These are phyloP conservation scores for Kluyveromyces sp. DNA, from an alignment of 1,139 yeast genomes.

Conservation along the genomic window DNA sequence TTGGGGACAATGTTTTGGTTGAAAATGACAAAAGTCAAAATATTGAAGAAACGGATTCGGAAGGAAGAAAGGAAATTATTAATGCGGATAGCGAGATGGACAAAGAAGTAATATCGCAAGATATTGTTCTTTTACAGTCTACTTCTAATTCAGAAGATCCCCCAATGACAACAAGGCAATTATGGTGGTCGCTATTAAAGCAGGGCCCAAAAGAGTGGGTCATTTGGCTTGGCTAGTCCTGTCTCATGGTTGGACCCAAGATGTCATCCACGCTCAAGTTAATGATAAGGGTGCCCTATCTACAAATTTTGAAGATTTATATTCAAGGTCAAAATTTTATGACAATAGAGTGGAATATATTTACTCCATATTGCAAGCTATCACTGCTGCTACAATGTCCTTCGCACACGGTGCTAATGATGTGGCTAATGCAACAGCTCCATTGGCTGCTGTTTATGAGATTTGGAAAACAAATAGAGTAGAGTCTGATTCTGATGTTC, in stretches of 20 bases:
- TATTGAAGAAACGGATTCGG: slow-evolving; percentile 3
- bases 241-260: slow-evolving; percentile 58
- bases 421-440: slow-evolving; percentile 74
- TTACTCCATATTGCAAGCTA: slow-evolving; percentile 61
- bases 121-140: slow-evolving; percentile 6
- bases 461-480: slow-evolving; percentile 51
- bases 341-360: slow-evolving; percentile 66
- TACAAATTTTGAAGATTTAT: slow-evolving; percentile 43
- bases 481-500: slow-evolving; percentile 48
- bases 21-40: slow-evolving; percentile 17
- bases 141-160: slow-evolving; percentile 19
- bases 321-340: slow-evolving; percentile 53
- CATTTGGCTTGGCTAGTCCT: slow-evolving; percentile 40
- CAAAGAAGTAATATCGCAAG: slow-evolving; percentile 3
- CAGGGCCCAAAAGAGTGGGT: slow-evolving; percentile 48
- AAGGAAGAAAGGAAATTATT: slow-evolving; percentile 7
- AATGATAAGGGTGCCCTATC: slow-evolving; percentile 21
- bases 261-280: slow-evolving; percentile 49
- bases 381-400: slow-evolving; percentile 75
- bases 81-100: slow-evolving; percentile 1
- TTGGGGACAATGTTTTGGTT: slow-evolving; percentile 14
- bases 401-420: slow-evolving; percentile 82
- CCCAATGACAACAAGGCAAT: slow-evolving; percentile 33
- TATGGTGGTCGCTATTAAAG: slow-evolving; percentile 39
- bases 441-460: slow-evolving; percentile 57